Base-by-base conservation (phyloP, 345 rosid genomes). In the Syzygium aromaticum region DNA sequence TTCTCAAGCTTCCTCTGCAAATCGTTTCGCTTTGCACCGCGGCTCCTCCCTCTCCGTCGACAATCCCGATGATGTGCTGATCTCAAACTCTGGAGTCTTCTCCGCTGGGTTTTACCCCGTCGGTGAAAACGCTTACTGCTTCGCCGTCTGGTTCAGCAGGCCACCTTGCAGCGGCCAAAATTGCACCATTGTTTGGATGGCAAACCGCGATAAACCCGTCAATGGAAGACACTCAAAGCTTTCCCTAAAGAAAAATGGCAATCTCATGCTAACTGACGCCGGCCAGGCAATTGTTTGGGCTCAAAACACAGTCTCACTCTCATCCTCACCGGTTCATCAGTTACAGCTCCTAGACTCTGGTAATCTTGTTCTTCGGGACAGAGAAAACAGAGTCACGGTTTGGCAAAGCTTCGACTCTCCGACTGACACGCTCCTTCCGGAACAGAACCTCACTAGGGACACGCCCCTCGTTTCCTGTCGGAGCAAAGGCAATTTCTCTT, bases 321-420 rank as follows among this genome's bases (percentile, higher is more conserved):
- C 63, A 17, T 59, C 84, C 19, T 33, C 85, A 51, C 13, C n/a
- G 51, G 21, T 28, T 16, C 16, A 11, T 57, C 64, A 57, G 64
- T 86, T 89, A 38, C 59, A 84, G 21, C 92, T 91, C 38, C 77
- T 40, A 25, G 53, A 91, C 63, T 84, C 77, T 14, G 91, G 94
- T 8, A 91, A 92, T 82, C 93, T 91, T 25, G 86, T 89, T 52
- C 54, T 91, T 43, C 16, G 49, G 4, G 28, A 77, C 52, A 33
- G 52, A 14, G 89, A 73, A 12, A 12, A 3, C n/a, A 25, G 27
- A 25, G 15, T 30, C 49, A 43, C 43, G 7, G 14, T 89, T 14
- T 92, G 92, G 93, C 90, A 92, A 73, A 90, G 93, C 88, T 90
- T 89, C 77, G 85, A 92, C 85, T 84, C 51, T 14, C 93, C 90